These are phyloP conservation scores for Tulasnella sp. DNA, from an alignment of 768 basidiomycete genomes.

Conservation along the genomic window DNA sequence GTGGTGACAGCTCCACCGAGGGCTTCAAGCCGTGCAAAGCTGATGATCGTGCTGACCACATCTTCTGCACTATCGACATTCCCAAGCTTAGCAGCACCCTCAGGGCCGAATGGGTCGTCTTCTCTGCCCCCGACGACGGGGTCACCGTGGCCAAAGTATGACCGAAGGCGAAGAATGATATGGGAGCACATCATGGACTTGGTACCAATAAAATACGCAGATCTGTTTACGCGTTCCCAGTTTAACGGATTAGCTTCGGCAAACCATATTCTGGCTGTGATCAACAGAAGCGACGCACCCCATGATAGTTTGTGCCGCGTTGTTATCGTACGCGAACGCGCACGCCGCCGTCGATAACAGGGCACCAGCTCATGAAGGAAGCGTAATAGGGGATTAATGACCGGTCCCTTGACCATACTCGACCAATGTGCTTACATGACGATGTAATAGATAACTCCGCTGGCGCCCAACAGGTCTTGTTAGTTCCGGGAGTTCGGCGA, in stretches of 20 bases:
- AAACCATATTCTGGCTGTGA: neutral
- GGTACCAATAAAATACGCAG: neutral
- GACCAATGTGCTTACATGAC: slow-evolving; percentile 2
- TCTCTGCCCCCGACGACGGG: neutral
- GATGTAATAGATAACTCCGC: slow-evolving; percentile 4
- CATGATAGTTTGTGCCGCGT: neutral
- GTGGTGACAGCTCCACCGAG: neutral
- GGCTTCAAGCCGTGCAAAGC: neutral
- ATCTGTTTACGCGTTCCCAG: neutral
- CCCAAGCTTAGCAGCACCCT: neutral
- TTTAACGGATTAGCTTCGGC: neutral
- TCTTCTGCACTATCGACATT: neutral
- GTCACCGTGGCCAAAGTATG: slow-evolving; percentile 2
- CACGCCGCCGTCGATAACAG: neutral
- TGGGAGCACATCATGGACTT: slow-evolving; percentile 24
- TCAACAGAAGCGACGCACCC: neutral
- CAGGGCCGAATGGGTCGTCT: neutral
- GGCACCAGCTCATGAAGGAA: neutral
- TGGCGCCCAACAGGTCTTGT: neutral
- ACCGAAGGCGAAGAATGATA: slow-evolving; percentile 12
- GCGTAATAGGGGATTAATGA: neutral
- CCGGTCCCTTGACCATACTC: neutral
- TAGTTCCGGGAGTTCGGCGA: neutral
- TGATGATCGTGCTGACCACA: neutral
- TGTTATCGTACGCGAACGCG: too few relatives aligned